Base-by-base conservation (phyloP, 2,329 filamentous ascomycete species). In the Coleophoma cylindrospora region DNA sequence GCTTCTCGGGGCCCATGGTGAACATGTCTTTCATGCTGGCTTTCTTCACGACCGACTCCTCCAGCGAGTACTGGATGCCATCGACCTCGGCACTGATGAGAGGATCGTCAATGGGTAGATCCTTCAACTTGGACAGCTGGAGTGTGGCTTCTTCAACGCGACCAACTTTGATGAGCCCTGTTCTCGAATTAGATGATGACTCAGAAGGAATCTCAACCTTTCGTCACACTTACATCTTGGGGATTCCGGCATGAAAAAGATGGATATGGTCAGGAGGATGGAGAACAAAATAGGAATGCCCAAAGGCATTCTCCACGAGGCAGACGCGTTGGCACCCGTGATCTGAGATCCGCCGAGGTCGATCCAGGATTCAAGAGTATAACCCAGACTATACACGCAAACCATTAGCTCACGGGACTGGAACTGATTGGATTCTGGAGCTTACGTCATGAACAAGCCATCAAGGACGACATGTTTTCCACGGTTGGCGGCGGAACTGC, bases 1-100 rank as follows among this genome's bases (percentile, higher is more conserved):
- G 68, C 62, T 74, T 74, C 48, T 77, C 74, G 10, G 74, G 69
- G 49, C 73, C 74, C 67, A 73, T 74, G 55, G 68, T 73, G 56
- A 76, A 64, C 58, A 77, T 65, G 41, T 76, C 70, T 38, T 58
- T 61, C 10, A 76, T 61, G 48, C 64, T 70, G 3, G 68, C 66
- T 11, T 64, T 66, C 40, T 64, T 60, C 4, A 61, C 54, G 34
- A 60, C 60, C 5, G 71, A 69, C 56, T 77, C 74, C 56, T 77
- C 74, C 22, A 77, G 70, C 0, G 73, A 73, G 51, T 69, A 65
- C 54, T 77, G 72, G 27, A 79, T 78, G 32, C 68, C 72, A 2
- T 66, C 64, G 3, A 79, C 64, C 54, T 78, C 76, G 14, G 50
- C 50, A n/a, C 27, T 47, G 40, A 57, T 43, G 1, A 50, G 10